phyloP scores from a whole-genome alignment of 495 filamentous ascomycete genomes.

The Pseudoneurospora amorphoporcata region DNA sequence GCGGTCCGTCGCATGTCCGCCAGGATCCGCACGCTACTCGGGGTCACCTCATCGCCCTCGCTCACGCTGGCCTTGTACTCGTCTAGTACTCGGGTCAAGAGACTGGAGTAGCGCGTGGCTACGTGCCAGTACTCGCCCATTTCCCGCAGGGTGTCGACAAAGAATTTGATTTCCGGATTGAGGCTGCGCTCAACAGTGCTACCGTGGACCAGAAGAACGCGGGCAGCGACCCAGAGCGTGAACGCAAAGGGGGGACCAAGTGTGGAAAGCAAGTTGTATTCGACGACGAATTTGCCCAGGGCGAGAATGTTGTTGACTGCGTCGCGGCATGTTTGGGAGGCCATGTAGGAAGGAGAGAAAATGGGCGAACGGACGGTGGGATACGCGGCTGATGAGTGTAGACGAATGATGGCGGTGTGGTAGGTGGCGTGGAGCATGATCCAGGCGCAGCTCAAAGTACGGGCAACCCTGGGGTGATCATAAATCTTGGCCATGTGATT shows the following conservation, averaged over 20 bases:
- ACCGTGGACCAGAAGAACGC: conserved; percentile 74
- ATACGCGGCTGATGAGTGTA: conserved; percentile 89
- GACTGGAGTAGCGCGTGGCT: conserved; percentile 68
- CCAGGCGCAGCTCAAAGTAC: conserved; percentile 67
- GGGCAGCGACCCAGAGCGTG: conserved; percentile 84
- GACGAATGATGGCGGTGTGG: conserved; percentile 68
- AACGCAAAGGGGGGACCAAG: conserved; percentile 85
- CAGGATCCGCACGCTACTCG: conserved; percentile 73
- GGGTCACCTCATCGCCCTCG: conserved; percentile 62
- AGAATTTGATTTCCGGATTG: conserved; percentile 62
- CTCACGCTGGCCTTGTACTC: conserved; percentile 71
- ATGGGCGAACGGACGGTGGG: conserved; percentile 76
- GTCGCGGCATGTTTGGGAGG: conserved; percentile 66
- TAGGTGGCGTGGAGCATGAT: conserved; percentile 79
- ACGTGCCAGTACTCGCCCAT: conserved; percentile 80
- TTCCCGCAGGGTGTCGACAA: conserved; percentile 68
- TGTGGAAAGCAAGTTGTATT: conserved; percentile 61
- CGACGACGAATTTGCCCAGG: conserved; percentile 61
- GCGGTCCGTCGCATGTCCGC: conserved; percentile 81
- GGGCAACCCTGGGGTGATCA: conserved; percentile 45
- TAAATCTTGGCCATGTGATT: conserved; percentile 68
- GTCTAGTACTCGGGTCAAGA: conserved; percentile 72
- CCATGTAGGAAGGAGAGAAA: conserved; percentile 76
- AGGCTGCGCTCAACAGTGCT: conserved; percentile 77
- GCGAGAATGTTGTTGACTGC: conserved; percentile 78